Evolutionary conservation across 352 stramenopile species (phyloP).

Genomic region (Aphanomyces cochlioides): DNA sequence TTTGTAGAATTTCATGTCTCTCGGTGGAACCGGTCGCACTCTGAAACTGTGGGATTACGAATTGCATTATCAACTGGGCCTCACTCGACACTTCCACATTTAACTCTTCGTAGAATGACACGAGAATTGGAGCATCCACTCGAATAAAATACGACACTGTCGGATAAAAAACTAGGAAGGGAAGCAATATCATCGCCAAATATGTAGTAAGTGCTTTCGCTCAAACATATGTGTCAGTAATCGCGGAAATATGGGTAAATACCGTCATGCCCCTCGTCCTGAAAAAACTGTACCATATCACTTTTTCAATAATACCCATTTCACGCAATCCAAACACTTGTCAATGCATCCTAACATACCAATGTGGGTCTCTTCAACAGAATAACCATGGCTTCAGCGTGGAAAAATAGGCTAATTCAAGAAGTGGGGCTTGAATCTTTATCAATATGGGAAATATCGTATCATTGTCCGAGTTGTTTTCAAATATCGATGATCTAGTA

Average conservation of each 20-base stretch:
- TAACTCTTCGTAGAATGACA: no score
- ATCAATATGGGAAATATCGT: no score
- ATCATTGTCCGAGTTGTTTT: constrained; percentile 36
- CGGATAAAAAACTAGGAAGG: constrained; percentile 11
- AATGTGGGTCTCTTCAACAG: neutral
- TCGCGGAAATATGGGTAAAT: constrained; percentile 61
- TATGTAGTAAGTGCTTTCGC: constrained; percentile 52
- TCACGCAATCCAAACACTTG: constrained; percentile 30
- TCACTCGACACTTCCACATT: no score
- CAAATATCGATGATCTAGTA: constrained; percentile 83
- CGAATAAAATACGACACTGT: constrained; percentile 9
- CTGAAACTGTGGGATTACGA: no score
- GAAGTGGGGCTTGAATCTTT: no score
- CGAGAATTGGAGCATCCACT: no score
- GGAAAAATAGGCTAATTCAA: no score
- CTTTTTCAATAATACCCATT: constrained; percentile 43
- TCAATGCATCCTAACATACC: neutral
- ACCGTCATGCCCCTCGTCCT: constrained; percentile 49
- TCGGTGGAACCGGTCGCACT: no score
- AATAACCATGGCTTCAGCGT: no score
- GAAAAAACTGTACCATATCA: constrained; percentile 67
- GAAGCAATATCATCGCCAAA: constrained; percentile 33
- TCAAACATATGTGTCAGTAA: constrained; percentile 42
- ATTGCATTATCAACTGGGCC: no score
- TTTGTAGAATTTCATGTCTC: no score